Evolutionary conservation across 2,329 filamentous ascomycete genomes (phyloP).

Genomic region (Calycina herbarum): DNA sequence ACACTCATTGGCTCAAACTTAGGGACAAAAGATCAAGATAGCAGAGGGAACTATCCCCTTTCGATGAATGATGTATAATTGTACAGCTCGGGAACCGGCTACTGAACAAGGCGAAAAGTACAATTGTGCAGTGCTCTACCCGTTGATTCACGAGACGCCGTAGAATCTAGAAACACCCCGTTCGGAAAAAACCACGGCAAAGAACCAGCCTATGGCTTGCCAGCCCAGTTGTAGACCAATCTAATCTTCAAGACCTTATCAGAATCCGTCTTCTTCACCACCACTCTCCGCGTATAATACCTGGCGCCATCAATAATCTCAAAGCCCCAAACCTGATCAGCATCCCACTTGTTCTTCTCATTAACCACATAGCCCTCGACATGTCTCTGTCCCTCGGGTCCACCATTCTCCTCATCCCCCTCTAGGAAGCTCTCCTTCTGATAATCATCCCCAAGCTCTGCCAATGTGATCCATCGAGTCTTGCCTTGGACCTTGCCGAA

Average conservation of each 20-base stretch:
- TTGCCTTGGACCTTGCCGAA: conserved; percentile 59
- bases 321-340: conserved; percentile 54
- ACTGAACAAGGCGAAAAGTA: not conserved
- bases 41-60: not conserved
- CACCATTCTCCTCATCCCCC: conserved; percentile 42
- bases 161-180: not conserved
- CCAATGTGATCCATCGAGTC: conserved; percentile 43
- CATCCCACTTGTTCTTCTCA: conserved; percentile 51
- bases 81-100: not conserved
- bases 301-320: conserved; percentile 42
- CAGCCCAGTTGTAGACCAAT: conserved; percentile 45
- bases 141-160: not conserved
- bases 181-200: no score
- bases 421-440: conserved; percentile 52
- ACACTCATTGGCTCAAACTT: not conserved
- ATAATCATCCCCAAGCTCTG: conserved; percentile 42
- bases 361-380: conserved; percentile 53
- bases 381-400: conserved; percentile 44
- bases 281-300: conserved; percentile 42
- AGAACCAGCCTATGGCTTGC: conserved; percentile 24
- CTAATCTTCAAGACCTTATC: conserved; percentile 40
- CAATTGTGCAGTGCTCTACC: not conserved
- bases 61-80: not conserved
- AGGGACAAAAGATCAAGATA: not conserved
- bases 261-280: conserved; percentile 39